These are phyloP conservation scores for Monosporascus sp. DNA, from an alignment of 2,329 filamentous ascomycete genomes.

Conservation along the genomic window DNA sequence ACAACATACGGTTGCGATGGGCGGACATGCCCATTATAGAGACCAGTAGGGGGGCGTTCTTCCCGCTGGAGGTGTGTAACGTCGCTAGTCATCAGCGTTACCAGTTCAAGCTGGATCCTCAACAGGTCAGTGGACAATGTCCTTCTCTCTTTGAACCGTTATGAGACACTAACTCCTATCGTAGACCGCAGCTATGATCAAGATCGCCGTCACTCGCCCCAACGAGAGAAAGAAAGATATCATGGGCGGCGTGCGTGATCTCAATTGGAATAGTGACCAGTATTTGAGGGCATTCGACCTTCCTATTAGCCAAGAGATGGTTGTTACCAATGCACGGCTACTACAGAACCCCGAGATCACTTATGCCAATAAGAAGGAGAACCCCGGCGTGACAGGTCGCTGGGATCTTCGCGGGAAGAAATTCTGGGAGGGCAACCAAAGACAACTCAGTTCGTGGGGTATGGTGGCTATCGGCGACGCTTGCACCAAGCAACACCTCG, in stretches of 20 bases:
- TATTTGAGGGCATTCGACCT: slow-evolving; percentile 71
- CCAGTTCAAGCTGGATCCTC: slow-evolving; percentile 53
- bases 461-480: slow-evolving; percentile 60
- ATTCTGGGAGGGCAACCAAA: slow-evolving; percentile 61
- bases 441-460: slow-evolving; percentile 67
- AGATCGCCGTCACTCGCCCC: slow-evolving; percentile 79
- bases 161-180: slow-evolving; percentile 11
- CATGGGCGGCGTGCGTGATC: slow-evolving; percentile 56
- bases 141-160: neutral
- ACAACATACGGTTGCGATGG: slow-evolving; percentile 43
- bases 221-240: slow-evolving; percentile 63
- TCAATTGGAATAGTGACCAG: slow-evolving; percentile 64
- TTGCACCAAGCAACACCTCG: slow-evolving; percentile 47
- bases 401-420: slow-evolving; percentile 85
- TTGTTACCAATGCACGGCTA: slow-evolving; percentile 63
- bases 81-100: slow-evolving; percentile 54
- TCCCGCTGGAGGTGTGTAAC: slow-evolving; percentile 57
- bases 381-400: slow-evolving; percentile 64
- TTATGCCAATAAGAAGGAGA: slow-evolving; percentile 53
- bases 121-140: slow-evolving; percentile 35
- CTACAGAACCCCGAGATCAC: slow-evolving; percentile 65
- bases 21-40: slow-evolving; percentile 51
- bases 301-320: slow-evolving; percentile 57
- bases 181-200: slow-evolving; percentile 85
- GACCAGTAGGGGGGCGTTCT: slow-evolving; percentile 47